phyloP scores from a whole-genome alignment of 805 yeast species.

The Candida adriatica region DNA sequence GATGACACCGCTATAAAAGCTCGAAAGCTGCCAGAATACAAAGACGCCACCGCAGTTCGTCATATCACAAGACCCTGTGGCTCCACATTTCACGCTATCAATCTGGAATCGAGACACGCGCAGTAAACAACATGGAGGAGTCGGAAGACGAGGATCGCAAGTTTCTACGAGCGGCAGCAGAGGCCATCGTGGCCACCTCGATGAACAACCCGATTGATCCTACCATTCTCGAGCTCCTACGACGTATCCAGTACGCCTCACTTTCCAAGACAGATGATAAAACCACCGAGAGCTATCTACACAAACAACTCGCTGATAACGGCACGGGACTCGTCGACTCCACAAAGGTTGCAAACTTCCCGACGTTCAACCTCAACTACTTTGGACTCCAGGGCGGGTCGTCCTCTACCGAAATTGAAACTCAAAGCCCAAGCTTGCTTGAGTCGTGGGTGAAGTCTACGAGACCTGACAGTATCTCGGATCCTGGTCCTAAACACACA shows the following conservation, averaged over 20 bases:
- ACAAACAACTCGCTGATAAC: slow-evolving; percentile 4
- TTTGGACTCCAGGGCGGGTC: slow-evolving; percentile 14
- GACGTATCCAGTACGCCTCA: slow-evolving; percentile 48
- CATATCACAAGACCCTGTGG: neutral
- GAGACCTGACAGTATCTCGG: slow-evolving; percentile 2
- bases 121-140: slow-evolving; percentile 5
- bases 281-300: slow-evolving; percentile 1
- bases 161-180: slow-evolving; percentile 53
- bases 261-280: slow-evolving; percentile 5
- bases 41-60: neutral
- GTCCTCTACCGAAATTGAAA: neutral
- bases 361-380: slow-evolving; percentile 23
- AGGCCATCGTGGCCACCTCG: slow-evolving; percentile 50
- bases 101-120: too few species aligned
- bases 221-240: slow-evolving; percentile 51
- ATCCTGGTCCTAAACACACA: slow-evolving; percentile 6
- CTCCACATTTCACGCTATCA: too few species aligned
- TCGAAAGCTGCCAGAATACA: neutral
- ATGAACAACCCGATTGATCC: slow-evolving; percentile 49
- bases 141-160: slow-evolving; percentile 41
- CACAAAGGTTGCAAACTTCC: slow-evolving; percentile 15
- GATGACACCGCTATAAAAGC: neutral
- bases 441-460: neutral
- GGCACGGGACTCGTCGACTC: slow-evolving; percentile 9
- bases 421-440: neutral